These are phyloP conservation scores for Daldinia loculata DNA, from an alignment of 495 filamentous ascomycete genomes.

Conservation along the genomic window DNA sequence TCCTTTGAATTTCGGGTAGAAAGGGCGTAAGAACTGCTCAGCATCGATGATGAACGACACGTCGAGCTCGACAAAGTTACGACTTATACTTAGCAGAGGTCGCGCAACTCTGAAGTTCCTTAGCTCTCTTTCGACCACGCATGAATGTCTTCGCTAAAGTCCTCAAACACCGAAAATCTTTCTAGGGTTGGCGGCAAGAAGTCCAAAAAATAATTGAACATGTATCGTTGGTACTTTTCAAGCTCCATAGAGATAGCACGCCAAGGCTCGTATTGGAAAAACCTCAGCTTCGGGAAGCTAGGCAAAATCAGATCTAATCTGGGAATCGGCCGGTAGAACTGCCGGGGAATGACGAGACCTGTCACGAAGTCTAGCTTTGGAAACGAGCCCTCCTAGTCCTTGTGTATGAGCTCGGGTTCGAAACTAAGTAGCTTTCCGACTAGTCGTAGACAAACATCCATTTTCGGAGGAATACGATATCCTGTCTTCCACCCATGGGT, in stretches of 20 bases:
- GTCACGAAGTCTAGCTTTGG: slow-evolving; percentile 6
- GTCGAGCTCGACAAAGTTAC: neutral
- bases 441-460: neutral
- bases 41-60: slow-evolving; percentile 9
- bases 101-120: neutral
- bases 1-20: neutral
- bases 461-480: too few relatives aligned
- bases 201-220: too few relatives aligned
- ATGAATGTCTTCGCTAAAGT: neutral
- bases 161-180: slow-evolving; percentile 2
- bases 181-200: neutral
- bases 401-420: neutral
- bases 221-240: too few relatives aligned
- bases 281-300: neutral
- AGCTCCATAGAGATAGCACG: neutral
- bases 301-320: neutral
- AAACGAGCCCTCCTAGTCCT: neutral
- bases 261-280: slow-evolving; percentile 11
- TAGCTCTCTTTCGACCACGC: neutral
- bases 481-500: too few relatives aligned
- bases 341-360: neutral
- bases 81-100: neutral
- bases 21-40: neutral
- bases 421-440: neutral
- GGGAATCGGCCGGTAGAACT: slow-evolving; percentile 6